phyloP scores from a whole-genome alignment of 805 yeast genomes.

The Dipodascopsis tothii region DNA sequence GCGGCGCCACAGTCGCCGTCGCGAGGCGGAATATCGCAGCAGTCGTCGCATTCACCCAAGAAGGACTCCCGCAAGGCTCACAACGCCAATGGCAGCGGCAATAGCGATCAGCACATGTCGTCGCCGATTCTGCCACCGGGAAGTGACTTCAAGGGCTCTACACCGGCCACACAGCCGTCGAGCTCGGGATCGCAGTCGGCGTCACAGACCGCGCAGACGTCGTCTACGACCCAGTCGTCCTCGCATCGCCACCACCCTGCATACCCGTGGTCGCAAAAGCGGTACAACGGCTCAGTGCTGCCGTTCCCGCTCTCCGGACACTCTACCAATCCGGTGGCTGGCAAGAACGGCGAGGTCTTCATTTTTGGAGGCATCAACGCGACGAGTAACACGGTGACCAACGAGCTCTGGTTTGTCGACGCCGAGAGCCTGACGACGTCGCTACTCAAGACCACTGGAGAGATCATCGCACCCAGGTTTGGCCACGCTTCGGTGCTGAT shows the following conservation, averaged over 20 bases:
- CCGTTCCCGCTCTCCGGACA: conserved; percentile 96
- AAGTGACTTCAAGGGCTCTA: too few species aligned
- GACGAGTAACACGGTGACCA: conserved; percentile 66
- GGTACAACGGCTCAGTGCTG: conserved; percentile 1
- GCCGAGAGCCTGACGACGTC: conserved; percentile 29
- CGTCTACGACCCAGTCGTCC: too few species aligned
- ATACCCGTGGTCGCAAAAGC: conserved; percentile 15
- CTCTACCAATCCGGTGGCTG: conserved; percentile 57
- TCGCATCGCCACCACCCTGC: conserved; percentile 3
- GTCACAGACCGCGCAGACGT: too few species aligned
- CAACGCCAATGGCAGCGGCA: too few species aligned
- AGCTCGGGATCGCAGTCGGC: too few species aligned
- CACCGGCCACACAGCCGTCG: too few species aligned
- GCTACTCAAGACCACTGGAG: conserved; percentile 57
- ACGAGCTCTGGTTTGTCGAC: conserved; percentile 87
- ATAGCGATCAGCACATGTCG: too few species aligned
- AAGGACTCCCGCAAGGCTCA: too few species aligned
- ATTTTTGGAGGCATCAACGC: conserved; percentile 95
- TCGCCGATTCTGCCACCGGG: too few species aligned
- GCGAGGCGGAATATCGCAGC: too few species aligned
- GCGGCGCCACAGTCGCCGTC: too few species aligned
- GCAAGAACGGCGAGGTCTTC: conserved; percentile 73
- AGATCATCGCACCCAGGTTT: conserved; percentile 89
- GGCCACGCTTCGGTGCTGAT: conserved; percentile 89
- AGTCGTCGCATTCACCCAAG: too few species aligned